Evolutionary conservation across 176 grass and related monocot species (phyloP), one percentile per base, ranked within the genome.

Genomic region (Triticum urartu): DNA sequence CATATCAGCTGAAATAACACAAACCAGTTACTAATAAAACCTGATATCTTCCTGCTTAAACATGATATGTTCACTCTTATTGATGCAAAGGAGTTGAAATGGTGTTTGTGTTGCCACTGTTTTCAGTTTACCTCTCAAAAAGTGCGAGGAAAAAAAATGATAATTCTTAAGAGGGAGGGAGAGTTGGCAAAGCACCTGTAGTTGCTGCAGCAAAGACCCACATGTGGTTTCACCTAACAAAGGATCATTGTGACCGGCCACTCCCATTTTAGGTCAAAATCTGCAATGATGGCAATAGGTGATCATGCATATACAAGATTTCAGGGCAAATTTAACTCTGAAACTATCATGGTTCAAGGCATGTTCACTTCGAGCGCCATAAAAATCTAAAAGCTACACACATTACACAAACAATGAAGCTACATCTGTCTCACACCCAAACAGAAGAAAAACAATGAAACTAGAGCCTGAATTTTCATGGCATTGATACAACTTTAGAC

Each of bases 121-220:
- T 76, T 35, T 61, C 59, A 73, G 21, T 14, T 78, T 47, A 74
- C 20, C 11, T 67, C 25, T 59, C 64, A 38, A 59, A 84, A 78
- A 84, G 50, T 15, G 5, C 1, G 2, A 85, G 48, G 15, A 64
- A 5, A 5, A 5, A 18, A 30, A 52, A 52, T 25, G 15, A 52
- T 54, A 25, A 26, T 10, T 52, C 3, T 30, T 30, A 18, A 17
- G 50, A 54, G 50, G 30, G 71, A 47, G 71, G 14, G 13, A 30
- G 28, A 15, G 26, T 13, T 15, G 72, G 72, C 72, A 79, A 82
- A 66, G 34, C 63, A 98, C 93, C 91, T 95, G 92, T 72, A 98
- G 90, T 48, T 98, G 82, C 64, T 95, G 97, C 77, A 98, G 89
- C 84, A 98, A 88, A 90, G 94, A 92, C 2, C 90, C 92, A 40